Evolutionary conservation across 2,329 filamentous ascomycete species (phyloP), one percentile per base, ranked within the genome.

Genomic region (Nemania abortiva): DNA sequence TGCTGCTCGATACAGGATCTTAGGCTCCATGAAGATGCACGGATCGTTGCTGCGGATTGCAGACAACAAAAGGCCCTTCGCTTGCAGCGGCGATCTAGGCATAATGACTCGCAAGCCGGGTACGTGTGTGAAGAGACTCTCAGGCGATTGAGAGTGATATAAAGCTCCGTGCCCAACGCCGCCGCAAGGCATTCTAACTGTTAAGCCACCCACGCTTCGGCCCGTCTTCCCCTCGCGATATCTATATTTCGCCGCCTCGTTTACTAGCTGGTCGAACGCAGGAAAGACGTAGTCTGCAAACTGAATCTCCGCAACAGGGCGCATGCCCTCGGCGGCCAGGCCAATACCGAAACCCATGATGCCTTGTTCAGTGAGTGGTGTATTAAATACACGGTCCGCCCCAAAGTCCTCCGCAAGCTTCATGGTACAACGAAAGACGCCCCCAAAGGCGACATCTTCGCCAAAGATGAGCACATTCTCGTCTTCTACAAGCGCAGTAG

Each of bases 401-500:
- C 96, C 96, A 79, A 96, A 97, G 65, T 93, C 93, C 70, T 94
- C 92, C 37, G 94, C 90, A 18, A 99, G 86, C 75, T 95, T 93
- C 90, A 96, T 95, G 37, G 93, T 95, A 82, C 94, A 98, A 65
- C 96, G 89, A 78, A 99, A 99, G 18, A 99, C 96, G 63, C 96
- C 96, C 50, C 96, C 96, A 72, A 99, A 99, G 15, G 96, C 93
- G 7, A 99, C 94, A 78, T 99, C 96, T 81, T 99, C 96, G 50
- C 96, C 96, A 76, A 99, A 99, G 10, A 99, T 87, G 65, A 98
- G 84, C 24, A 97, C 94, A 20, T 91, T 90, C 72, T 97, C 93
- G 75, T 98, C 95, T 42, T 91, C 89, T 18, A 91, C 89, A 31
- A 99, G 86, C 27, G 95, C 93, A 68, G 91, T 92, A 24, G 92